Evolutionary conservation across 2,329 filamentous ascomycete genomes (phyloP).

Genomic region (Colletotrichum falcatum): DNA sequence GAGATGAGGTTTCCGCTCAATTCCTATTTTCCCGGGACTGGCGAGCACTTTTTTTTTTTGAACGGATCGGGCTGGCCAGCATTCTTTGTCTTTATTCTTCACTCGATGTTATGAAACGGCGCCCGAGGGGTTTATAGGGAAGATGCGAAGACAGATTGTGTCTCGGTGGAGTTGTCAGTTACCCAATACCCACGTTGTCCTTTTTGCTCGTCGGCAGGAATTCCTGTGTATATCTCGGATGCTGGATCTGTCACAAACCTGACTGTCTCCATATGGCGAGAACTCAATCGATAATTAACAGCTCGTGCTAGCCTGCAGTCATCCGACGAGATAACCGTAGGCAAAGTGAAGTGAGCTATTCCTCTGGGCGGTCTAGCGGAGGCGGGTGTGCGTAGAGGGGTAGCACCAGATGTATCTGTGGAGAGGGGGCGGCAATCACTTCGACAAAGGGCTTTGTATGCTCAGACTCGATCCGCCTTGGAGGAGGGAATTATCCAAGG

Average conservation of each 20-base stretch:
- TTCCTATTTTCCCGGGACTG: background rate
- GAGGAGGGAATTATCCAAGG: background rate
- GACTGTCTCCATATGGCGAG: background rate
- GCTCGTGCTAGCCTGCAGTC: background rate
- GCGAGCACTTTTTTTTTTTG: background rate
- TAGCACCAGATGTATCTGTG: too few species aligned
- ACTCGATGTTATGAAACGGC: constrained; percentile 2
- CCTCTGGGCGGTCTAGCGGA: background rate
- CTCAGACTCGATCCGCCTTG: background rate
- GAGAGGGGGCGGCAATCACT: background rate
- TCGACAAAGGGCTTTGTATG: background rate
- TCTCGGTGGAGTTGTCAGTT: constrained; percentile 18
- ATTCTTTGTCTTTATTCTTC: background rate
- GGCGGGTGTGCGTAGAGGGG: background rate
- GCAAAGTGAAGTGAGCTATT: background rate
- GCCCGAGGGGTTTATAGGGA: background rate
- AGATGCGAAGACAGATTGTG: constrained; percentile 11
- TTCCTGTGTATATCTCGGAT: background rate
- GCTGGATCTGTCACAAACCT: too few species aligned
- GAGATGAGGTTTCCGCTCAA: background rate
- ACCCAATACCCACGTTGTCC: constrained; percentile 15
- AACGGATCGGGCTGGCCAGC: background rate
- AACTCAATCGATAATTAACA: background rate
- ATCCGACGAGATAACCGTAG: background rate
- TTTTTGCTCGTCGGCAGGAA: constrained; percentile 1